Evolutionary conservation across 208 protist genomes (phyloP).

Genomic region (Leishmania turanica): DNA sequence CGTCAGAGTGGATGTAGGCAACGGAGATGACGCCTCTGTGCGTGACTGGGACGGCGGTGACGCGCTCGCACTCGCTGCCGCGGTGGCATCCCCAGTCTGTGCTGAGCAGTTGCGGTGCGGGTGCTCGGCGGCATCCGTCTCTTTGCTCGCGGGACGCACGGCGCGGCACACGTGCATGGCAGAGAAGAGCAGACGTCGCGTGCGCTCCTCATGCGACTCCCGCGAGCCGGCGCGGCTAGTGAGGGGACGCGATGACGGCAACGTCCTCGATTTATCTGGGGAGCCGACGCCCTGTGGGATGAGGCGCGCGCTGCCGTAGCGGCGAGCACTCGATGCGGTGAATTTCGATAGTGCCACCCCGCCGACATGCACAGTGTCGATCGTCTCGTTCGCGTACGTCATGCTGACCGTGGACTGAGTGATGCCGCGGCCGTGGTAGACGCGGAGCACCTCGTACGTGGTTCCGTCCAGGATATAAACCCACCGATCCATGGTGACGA

Average conservation of each 20-base stretch:
- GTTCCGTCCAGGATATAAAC: constrained; percentile 70
- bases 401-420: constrained; percentile 46
- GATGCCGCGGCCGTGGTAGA: constrained; percentile 72
- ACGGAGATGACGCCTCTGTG: background rate
- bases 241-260: background rate
- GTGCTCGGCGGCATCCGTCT: background rate
- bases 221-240: background rate
- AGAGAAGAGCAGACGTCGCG: constrained; percentile 19
- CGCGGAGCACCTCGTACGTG: constrained; percentile 66
- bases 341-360: constrained; percentile 30
- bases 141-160: constrained; percentile 1
- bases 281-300: background rate
- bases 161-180: constrained; percentile 18
- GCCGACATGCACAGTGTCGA: constrained; percentile 55
- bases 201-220: constrained; percentile 18
- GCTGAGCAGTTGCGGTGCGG: background rate
- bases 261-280: background rate
- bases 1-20: background rate
- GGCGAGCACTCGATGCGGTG: constrained; percentile 1
- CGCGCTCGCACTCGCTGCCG: background rate
- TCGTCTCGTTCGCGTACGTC: constrained; percentile 70
- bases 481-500: constrained; percentile 71
- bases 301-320: constrained; percentile 8
- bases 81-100: background rate
- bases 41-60: background rate